A percentile compares a stretch with the other conserved stretches of the same genome.
Evolutionary conservation across 1,284 basidiomycete species (phyloP).

Genomic region (Moniliophthora roreri): DNA sequence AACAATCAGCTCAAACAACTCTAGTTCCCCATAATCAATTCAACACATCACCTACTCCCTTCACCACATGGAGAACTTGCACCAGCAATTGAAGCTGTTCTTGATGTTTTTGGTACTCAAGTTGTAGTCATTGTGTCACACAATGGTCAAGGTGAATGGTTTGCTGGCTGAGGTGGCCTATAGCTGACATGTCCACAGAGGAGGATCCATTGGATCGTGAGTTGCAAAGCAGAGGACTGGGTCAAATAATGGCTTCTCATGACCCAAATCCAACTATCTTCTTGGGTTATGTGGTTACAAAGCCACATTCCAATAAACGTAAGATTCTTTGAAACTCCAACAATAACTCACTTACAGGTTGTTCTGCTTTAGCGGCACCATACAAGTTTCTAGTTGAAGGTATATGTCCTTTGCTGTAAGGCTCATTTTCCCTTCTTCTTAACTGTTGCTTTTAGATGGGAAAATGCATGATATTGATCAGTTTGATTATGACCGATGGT

Average conservation of each 20-base stretch:
- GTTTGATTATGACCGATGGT: constrained; percentile 74
- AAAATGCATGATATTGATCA: constrained; percentile 74
- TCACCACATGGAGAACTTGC: constrained; percentile 90
- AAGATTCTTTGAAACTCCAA: constrained; percentile 24
- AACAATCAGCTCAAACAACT: not conserved
- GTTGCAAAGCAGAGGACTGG: constrained; percentile 83
- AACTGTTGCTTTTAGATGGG: constrained; percentile 44
- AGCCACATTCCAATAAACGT: constrained; percentile 73
- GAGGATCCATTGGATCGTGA: constrained; percentile 88
- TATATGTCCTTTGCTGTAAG: not conserved
- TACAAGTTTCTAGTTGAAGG: constrained; percentile 76
- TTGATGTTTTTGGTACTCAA: constrained; percentile 81
- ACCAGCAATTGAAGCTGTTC: constrained; percentile 87
- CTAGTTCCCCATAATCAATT: constrained; percentile 91
- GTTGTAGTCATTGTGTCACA: constrained; percentile 87
- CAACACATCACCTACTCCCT: constrained; percentile 87
- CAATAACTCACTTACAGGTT: not conserved
- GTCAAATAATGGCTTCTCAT: constrained; percentile 72
- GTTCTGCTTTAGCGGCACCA: constrained; percentile 58
- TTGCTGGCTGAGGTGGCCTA: not conserved
- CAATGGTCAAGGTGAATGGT: constrained; percentile 80
- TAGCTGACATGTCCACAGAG: constrained; percentile 45
- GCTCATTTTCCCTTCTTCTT: not conserved
- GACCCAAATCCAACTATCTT: constrained; percentile 84
- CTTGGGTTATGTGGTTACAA: constrained; percentile 85